Percentiles rank a stretch among this genome's conserved stretches.
These are phyloP conservation scores for Amaranthus hypochondriacus DNA, from an alignment of 148 eudicot species.

Conservation along the genomic window DNA sequence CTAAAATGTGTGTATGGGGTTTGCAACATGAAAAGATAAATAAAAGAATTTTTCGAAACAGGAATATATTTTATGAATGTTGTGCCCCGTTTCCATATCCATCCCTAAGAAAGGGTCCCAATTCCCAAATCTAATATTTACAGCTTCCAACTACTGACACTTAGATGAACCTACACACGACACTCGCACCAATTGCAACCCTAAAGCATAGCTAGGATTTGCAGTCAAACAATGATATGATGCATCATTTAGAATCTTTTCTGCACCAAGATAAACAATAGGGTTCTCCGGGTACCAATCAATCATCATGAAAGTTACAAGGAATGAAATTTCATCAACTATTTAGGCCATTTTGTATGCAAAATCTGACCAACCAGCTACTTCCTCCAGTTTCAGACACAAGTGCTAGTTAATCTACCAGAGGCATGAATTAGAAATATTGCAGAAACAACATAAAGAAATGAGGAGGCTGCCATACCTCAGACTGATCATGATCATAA, in stretches of 20 bases:
- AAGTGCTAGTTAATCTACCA: not conserved
- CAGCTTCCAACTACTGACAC: not conserved
- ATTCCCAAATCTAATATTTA: no score
- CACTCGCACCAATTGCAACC: not conserved
- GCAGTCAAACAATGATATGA: not conserved
- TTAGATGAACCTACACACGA: not conserved
- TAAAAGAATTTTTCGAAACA: no score
- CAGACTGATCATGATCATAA: slow-evolving; percentile 94
- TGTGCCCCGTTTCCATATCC: no score
- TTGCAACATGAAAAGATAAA: no score
- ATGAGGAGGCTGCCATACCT: slow-evolving; percentile 39
- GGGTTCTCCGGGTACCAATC: not conserved
- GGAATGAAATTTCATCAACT: not conserved
- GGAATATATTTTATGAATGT: no score
- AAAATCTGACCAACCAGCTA: not conserved
- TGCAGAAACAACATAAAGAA: not conserved
- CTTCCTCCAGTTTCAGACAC: no score
- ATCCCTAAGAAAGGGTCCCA: no score
- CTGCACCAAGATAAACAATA: not conserved
- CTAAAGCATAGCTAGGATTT: not conserved
- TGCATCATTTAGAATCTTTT: not conserved
- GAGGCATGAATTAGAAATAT: not conserved
- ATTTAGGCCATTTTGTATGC: not conserved
- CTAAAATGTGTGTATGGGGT: no score
- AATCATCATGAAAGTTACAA: not conserved